Evolutionary conservation across 2,329 filamentous ascomycete species (phyloP), one percentile per base, ranked within the genome.

Genomic region (Akanthomyces muscarius): DNA sequence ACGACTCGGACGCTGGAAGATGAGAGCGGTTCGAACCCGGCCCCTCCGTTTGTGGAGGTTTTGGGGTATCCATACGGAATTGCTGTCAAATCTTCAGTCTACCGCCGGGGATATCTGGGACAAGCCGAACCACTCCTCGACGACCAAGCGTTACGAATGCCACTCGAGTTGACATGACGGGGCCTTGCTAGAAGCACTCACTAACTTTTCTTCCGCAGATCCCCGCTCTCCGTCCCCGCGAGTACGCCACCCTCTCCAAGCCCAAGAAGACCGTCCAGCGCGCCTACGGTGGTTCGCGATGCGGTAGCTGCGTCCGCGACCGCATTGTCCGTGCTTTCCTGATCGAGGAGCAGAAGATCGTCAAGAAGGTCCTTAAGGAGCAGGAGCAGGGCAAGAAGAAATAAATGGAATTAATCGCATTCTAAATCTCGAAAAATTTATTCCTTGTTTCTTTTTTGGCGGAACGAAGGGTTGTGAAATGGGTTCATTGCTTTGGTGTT

Each of bases 291-390:
- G 95, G 95, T 77, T 97, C 93, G 75, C 91, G 95, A 87, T 99
- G 95, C 86, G 92, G 90, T 78, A 95, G 92, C 87, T 99, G 95
- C 82, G 95, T 99, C 73, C 93, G 94, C 81, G 95, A 99, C 86
- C 90, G 95, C 74, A 91, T 99, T 73, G 92, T 97, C 73, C 92
- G 95, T 74, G 95, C 95, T 69, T 99, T 99, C 89, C 84, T 99
- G 80, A 98, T 99, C 71, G 96, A 99, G 86, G 95, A 99, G 89
- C 95, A 99, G 87, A 99, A 99, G 91, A 98, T 99, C 75, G 95
- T 99, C 83, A 99, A 99, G 92, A 99, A 99, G 91, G 95, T 99
- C 75, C 88, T 98, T 80, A 97, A 97, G 90, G 94, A 98, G 87
- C 91, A 96, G 84, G 90, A 91, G 85, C 90, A 80, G 76, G 78